phyloP scores from a whole-genome alignment of 1,139 yeast genomes.

The Tardiomyces blankii region DNA sequence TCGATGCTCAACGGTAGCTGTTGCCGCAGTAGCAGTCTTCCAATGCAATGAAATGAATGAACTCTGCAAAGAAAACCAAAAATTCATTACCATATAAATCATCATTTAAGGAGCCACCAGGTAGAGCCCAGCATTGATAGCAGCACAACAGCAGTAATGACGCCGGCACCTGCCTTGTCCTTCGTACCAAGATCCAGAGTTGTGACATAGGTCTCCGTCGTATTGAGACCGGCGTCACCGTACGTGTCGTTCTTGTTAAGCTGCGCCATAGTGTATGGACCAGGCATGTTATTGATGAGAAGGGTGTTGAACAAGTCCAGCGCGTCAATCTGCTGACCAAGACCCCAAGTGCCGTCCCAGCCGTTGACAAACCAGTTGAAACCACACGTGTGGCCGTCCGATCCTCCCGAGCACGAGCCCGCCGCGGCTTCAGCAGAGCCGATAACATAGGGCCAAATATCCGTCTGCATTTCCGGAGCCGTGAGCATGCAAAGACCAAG shows the following conservation, averaged over 20 bases:
- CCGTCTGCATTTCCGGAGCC: slow-evolving; percentile 50
- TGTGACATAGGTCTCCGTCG: slow-evolving; percentile 26
- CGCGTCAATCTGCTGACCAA: slow-evolving; percentile 91
- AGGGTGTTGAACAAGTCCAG: slow-evolving; percentile 61
- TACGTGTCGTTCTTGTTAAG: slow-evolving; percentile 5
- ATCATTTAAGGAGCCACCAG: not conserved
- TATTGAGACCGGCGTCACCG: slow-evolving; percentile 16
- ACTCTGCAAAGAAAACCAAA: no score
- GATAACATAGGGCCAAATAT: slow-evolving; percentile 41
- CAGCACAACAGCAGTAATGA: slow-evolving; percentile 68
- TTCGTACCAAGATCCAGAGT: slow-evolving; percentile 42
- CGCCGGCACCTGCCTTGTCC: slow-evolving; percentile 83
- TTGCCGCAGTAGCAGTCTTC: no score
- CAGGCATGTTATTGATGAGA: slow-evolving; percentile 28
- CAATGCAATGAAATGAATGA: no score
- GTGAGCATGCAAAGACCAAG: slow-evolving; percentile 64
- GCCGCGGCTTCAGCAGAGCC: slow-evolving; percentile 75
- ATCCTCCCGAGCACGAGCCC: slow-evolving; percentile 72
- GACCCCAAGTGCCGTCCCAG: slow-evolving; percentile 81
- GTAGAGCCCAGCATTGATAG: slow-evolving; percentile 15
- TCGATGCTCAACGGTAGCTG: no score
- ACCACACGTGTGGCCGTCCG: slow-evolving; percentile 87
- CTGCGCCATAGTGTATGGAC: slow-evolving; percentile 30
- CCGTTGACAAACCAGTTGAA: slow-evolving; percentile 56
- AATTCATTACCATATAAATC: no score